phyloP scores from a whole-genome alignment of 1,139 yeast genomes.

The Chernovozyma sophiae-reginae region DNA sequence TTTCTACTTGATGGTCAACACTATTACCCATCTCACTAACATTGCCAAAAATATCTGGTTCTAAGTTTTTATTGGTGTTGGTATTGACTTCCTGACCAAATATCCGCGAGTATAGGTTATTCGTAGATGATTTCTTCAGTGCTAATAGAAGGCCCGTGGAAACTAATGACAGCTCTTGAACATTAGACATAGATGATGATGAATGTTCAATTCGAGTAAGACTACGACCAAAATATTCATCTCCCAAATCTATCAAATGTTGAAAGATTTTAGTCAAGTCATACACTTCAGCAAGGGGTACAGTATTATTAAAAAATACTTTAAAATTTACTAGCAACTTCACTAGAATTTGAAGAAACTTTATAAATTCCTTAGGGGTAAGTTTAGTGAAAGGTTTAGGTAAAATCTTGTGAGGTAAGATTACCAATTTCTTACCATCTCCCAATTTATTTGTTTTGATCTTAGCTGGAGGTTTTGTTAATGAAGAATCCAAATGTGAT shows the following conservation, averaged over 20 bases:
- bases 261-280: conserved; percentile 22
- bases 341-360: conserved; percentile 34
- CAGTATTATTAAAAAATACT: conserved; percentile 19
- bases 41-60: conserved; percentile 17
- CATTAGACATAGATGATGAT: not conserved
- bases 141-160: not conserved
- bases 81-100: conserved; percentile 4
- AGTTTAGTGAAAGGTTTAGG: conserved; percentile 40
- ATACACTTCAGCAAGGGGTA: conserved; percentile 10
- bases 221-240: conserved; percentile 13
- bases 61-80: not conserved
- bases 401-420: conserved; percentile 42
- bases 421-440: conserved; percentile 23
- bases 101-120: conserved; percentile 4
- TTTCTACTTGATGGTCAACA: not conserved
- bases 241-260: conserved; percentile 15
- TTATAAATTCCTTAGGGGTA: conserved; percentile 35
- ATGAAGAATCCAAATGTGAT: not conserved
- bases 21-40: conserved; percentile 16
- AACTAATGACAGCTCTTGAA: not conserved
- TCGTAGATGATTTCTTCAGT: conserved; percentile 2
- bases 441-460: not conserved
- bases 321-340: conserved; percentile 38
- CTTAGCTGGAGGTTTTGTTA: not conserved
- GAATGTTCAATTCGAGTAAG: conserved; percentile 4